Evolutionary conservation across 192 early-diverging fungal species (phyloP).

Genomic region (Backusella luteola): DNA sequence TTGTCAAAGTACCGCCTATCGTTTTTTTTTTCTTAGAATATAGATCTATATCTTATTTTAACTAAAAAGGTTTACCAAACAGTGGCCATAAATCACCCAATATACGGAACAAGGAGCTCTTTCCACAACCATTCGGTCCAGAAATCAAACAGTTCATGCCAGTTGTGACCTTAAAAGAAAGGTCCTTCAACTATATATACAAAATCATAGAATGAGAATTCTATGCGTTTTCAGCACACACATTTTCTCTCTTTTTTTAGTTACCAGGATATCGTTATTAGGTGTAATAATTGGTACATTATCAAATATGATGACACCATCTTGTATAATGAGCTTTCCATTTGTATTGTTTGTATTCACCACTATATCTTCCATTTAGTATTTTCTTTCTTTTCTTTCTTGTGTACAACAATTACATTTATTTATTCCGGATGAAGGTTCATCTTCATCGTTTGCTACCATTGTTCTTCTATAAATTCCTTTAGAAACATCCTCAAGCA

Average conservation of each 20-base stretch:
- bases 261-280: conserved; percentile 59
- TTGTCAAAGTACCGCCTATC: conserved; percentile 51
- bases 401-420: conserved; percentile 22
- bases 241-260: background rate
- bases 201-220: background rate
- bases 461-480: conserved; percentile 55
- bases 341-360: conserved; percentile 48
- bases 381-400: background rate
- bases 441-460: conserved; percentile 40
- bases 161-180: conserved; percentile 65
- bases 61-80: conserved; percentile 39
- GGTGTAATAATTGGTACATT: conserved; percentile 79
- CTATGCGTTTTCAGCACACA: background rate
- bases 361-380: conserved; percentile 18
- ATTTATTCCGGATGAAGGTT: conserved; percentile 20
- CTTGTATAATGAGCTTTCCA: conserved; percentile 50
- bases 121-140: conserved; percentile 62
- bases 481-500: conserved; percentile 52
- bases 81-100: conserved; percentile 64
- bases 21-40: background rate
- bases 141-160: conserved; percentile 78
- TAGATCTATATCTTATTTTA: background rate
- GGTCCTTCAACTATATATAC: conserved; percentile 52
- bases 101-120: conserved; percentile 66
- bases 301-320: conserved; percentile 63